Base-by-base conservation (phyloP, 129 eudicot genomes). In the Escallonia herrerae region DNA sequence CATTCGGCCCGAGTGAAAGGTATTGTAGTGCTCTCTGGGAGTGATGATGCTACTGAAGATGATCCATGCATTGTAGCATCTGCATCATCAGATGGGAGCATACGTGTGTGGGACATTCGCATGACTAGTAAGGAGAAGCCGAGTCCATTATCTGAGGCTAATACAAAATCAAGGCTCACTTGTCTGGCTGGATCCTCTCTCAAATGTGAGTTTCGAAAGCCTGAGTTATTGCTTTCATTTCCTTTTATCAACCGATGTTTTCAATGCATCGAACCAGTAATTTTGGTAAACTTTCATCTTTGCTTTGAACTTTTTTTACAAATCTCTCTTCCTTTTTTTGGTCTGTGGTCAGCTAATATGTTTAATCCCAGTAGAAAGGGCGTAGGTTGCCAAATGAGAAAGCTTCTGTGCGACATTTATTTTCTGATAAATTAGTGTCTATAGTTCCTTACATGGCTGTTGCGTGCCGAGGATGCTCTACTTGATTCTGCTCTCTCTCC, bases 131-230 rank as follows among this genome's bases (percentile, higher is more conserved):
- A 82, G 69, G 86, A 60, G 3, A 86, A 84, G 68, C 71, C 99
- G 61, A 74, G 4, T n/a, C 95, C 97, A 14, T 64, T 94, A 43
- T 75, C 96, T 33, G 94, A 94, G 76, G 94, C 81, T 38, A 77
- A 89, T 75, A 94, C 97, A 44, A 89, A 80, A 66, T 94, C 99
- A 58, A 89, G 99, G 73, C 83, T 94, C 61, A 89, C 99, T 74
- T 94, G 97, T 76, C 99, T 94, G 67, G 99, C 97, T 40, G 99
- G 99, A 47, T 94, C 97, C 44, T 84, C 99, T 41, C 4, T 89
- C 53, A 86, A 76, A 79, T 78, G 99, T 89, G 70, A 74, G 97
- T 77, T 40, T 56, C 45, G n/a, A 22, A 22, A 22, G 33, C 33
- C 33, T 7, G 44, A 40, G 38, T 37, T 33, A 49, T 43, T 0